These are phyloP conservation scores for Vitis rotundifolia DNA, from an alignment of 164 flowering plant species.

Conservation along the genomic window DNA sequence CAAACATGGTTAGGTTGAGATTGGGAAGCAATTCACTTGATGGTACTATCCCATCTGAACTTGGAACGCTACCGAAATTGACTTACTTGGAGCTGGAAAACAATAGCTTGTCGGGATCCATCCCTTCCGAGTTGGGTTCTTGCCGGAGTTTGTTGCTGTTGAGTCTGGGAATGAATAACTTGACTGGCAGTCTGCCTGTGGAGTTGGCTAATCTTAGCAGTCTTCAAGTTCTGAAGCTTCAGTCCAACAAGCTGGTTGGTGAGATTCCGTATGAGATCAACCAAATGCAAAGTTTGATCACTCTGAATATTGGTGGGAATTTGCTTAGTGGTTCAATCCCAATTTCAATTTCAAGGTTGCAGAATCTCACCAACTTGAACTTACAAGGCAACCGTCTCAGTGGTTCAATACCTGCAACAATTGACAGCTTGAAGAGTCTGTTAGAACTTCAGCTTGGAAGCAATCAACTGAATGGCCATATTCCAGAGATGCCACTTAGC, in stretches of 20 bases:
- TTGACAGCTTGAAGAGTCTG: slow-evolving; percentile 26
- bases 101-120: slow-evolving; percentile 35
- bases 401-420: slow-evolving; percentile 51
- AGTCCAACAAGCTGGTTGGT: slow-evolving; percentile 34
- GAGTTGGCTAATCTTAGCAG: slow-evolving; percentile 32
- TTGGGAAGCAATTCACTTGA: slow-evolving; percentile 35
- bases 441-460: slow-evolving; percentile 64
- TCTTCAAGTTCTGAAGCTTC: slow-evolving; percentile 42
- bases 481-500: slow-evolving; percentile 52
- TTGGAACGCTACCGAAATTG: slow-evolving; percentile 24
- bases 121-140: slow-evolving; percentile 35
- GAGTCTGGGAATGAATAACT: slow-evolving; percentile 35
- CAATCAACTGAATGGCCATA: slow-evolving; percentile 45
- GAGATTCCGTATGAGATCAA: slow-evolving; percentile 33
- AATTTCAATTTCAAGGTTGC: slow-evolving; percentile 25
- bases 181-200: slow-evolving; percentile 35
- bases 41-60: slow-evolving; percentile 34
- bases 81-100: slow-evolving; percentile 44
- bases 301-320: slow-evolving; percentile 42
- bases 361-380: slow-evolving; percentile 26
- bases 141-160: slow-evolving; percentile 37
- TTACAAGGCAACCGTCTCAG: slow-evolving; percentile 46
- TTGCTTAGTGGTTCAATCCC: slow-evolving; percentile 44
- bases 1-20: slow-evolving; percentile 38
- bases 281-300: slow-evolving; percentile 22